Base-by-base conservation (phyloP, 2,329 filamentous ascomycete genomes). In the Phialemoniopsis sp. region DNA sequence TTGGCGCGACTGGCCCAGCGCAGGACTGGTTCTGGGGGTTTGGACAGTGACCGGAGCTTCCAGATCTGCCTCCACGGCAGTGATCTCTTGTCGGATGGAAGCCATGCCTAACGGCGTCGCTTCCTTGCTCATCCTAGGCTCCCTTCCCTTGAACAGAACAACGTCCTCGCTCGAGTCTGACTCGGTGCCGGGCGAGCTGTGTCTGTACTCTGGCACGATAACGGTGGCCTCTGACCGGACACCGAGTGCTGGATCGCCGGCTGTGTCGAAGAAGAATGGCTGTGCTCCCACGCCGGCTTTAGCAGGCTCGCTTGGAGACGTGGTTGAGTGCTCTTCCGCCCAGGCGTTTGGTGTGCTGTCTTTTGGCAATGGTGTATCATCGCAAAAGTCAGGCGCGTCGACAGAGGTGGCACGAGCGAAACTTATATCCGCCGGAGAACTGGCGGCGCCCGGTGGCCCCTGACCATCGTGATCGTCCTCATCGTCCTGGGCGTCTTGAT, bases 161-260 rank as follows among this genome's bases (percentile, higher is more conserved):
- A 88, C 67, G 47, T 95, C 87, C 35, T 87, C 85, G 51, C 82
- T 85, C 0, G 84, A 87, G 46, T 79, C 71, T 0, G 72, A 73
- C 12, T 38, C 38, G n/a, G 30, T 29, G 5, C 9, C 19, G 19
- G 26, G 14, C 31, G 34, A 26, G 17, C 17, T 13, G 19, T 12
- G 13, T n/a, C 17, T 14, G 32, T 15, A 13, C 29, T 39, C 31
- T 13, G 32, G 31, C 14, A 34, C 17, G 15, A 16, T 10, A 18
- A 34, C 47, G 13, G 52, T 47, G 13, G 49, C 41, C 12, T 44
- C 19, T 8, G 49, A 31, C 8, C 0, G 39, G 18, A n/a, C n/a
- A 13, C 34, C 16, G 12, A 37, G 33, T 3, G 19, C 13, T 17
- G 35, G 35, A 35, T 41, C 39, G 14, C 39, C 35, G 7, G 26